Evolutionary conservation across 2,329 filamentous ascomycete species (phyloP).

Genomic region (Apiospora malaysiana): DNA sequence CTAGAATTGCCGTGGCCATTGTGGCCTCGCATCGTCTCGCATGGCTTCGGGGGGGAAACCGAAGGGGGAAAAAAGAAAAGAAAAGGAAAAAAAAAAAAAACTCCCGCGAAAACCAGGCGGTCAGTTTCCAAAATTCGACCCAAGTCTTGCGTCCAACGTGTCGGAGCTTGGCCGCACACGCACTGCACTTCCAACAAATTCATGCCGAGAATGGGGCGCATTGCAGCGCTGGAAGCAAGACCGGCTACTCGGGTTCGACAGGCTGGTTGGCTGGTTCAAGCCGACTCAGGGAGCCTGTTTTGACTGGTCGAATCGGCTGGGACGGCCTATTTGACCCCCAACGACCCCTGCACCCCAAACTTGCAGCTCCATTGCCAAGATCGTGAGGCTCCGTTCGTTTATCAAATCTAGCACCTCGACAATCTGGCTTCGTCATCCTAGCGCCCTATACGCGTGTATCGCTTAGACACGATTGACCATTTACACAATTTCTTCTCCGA

Average conservation of each 20-base stretch:
- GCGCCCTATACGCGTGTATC: background rate
- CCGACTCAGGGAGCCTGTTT: background rate
- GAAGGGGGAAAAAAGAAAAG: too few relatives aligned
- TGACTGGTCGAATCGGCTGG: background rate
- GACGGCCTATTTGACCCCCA: background rate
- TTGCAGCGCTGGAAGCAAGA: background rate
- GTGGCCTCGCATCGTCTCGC: background rate
- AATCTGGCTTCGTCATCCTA: slow-evolving; percentile 12
- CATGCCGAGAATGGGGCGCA: slow-evolving; percentile 16
- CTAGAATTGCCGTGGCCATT: too few relatives aligned
- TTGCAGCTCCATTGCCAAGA: slow-evolving; percentile 9
- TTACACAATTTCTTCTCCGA: background rate
- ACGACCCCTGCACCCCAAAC: background rate
- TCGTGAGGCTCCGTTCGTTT: background rate
- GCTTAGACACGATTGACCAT: background rate
- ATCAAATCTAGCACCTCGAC: slow-evolving; percentile 16
- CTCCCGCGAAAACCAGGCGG: background rate
- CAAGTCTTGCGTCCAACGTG: background rate
- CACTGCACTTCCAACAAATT: background rate
- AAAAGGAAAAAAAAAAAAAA: background rate
- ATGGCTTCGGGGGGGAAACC: too few relatives aligned
- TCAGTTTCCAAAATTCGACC: background rate
- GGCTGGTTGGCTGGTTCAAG: background rate
- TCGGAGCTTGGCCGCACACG: background rate
- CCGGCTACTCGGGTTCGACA: slow-evolving; percentile 9